A percentile compares a stretch with the other conserved stretches of the same genome.
Conservation (phyloP, 228 moss, liverwort and hornwort species). For the Sphagnum magellanicum region DNA sequence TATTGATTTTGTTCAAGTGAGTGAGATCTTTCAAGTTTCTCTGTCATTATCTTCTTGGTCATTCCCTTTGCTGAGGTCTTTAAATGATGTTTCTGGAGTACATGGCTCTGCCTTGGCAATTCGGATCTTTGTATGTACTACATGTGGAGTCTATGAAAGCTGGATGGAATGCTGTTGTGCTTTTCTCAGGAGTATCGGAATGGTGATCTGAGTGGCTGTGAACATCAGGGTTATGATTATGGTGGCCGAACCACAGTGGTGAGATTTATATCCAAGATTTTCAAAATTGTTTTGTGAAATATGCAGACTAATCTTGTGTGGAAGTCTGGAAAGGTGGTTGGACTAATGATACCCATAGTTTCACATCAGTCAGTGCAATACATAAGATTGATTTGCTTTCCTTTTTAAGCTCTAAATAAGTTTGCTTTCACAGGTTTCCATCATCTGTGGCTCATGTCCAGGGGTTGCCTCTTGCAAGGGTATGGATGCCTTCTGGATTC, state of each 20-base stretch:
- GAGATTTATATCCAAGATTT: background rate
- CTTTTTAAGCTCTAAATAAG: background rate
- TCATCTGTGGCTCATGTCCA: constrained; percentile 39
- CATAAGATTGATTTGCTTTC: background rate
- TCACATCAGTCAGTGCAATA: background rate
- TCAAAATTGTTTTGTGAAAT: too few relatives aligned
- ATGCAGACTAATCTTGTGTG: background rate
- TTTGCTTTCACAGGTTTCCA: constrained; percentile 44
- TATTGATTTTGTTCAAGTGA: constrained; percentile 31
- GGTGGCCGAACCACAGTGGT: constrained; percentile 66
- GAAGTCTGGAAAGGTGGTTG: background rate
- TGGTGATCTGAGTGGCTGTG: constrained; percentile 81
- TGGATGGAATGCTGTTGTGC: background rate
- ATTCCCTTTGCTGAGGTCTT: background rate
- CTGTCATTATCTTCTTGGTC: background rate
- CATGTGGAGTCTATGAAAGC: background rate
- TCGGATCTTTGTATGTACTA: background rate
- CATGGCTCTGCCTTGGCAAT: background rate
- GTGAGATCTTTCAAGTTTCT: constrained; percentile 5
- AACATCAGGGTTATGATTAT: constrained; percentile 44
- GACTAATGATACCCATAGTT: background rate
- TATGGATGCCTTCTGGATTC: constrained; percentile 11
- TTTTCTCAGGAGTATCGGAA: constrained; percentile 62
- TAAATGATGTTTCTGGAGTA: background rate
- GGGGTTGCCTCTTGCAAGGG: constrained; percentile 28